Conservation (phyloP, 805 yeast species). For the Candida silvatica region DNA sequence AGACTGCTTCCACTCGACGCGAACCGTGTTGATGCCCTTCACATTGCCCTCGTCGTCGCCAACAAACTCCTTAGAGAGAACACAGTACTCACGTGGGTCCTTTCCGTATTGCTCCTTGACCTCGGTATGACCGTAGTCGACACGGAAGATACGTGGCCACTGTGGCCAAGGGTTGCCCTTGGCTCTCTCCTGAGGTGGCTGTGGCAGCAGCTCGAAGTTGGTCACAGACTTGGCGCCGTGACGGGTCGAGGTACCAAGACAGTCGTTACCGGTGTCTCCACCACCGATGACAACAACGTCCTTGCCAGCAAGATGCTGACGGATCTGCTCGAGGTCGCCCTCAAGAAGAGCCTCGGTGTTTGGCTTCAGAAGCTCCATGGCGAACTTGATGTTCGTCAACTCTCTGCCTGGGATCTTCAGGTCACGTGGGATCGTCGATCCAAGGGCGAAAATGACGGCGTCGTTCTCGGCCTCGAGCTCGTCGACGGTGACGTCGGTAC, state of each 20-base stretch:
- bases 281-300: conserved; percentile 96
- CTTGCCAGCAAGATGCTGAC: conserved; percentile 69
- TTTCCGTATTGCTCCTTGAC: conserved; percentile 91
- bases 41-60: conserved; percentile 95
- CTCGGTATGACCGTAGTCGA: conserved; percentile 96
- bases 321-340: conserved; percentile 69
- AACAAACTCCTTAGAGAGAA: conserved; percentile 89
- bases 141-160: conserved; percentile 97
- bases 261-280: conserved; percentile 99
- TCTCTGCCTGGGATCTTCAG: conserved; percentile 91
- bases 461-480: conserved; percentile 58
- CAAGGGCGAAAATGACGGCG: conserved; percentile 88
- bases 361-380: conserved; percentile 82
- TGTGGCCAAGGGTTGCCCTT: conserved; percentile 99
- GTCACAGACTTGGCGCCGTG: conserved; percentile 94
- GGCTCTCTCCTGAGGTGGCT: conserved; percentile 79
- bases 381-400: conserved; percentile 81
- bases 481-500: conserved; percentile 70
- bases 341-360: conserved; percentile 89
- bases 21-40: conserved; percentile 88
- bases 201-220: conserved; percentile 90
- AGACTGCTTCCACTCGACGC: conserved; percentile 97
- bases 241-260: conserved; percentile 94
- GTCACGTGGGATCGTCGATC: conserved; percentile 95
- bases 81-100: conserved; percentile 96